phyloP scores from a whole-genome alignment of 2,329 filamentous ascomycete species.

The Plenodomus lindquistii region DNA sequence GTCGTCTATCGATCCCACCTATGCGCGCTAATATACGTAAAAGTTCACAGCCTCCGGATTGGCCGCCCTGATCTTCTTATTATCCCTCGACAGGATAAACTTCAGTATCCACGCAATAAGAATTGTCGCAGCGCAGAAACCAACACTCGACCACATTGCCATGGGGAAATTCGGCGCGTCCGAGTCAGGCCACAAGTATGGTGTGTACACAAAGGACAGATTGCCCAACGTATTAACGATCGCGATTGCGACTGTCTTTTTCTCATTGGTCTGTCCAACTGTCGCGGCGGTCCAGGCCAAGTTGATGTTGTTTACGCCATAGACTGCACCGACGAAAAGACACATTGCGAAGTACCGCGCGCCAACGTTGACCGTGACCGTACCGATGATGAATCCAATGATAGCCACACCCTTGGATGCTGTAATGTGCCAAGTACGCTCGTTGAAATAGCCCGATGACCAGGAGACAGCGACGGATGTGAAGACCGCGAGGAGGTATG shows the following conservation, averaged over 20 bases:
- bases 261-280: slow-evolving; percentile 47
- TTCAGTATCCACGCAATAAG: slow-evolving; percentile 17
- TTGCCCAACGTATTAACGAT: slow-evolving; percentile 49
- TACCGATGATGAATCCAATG: slow-evolving; percentile 35
- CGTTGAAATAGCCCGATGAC: slow-evolving; percentile 31
- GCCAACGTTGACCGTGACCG: slow-evolving; percentile 28
- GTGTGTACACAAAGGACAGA: slow-evolving; percentile 43
- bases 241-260: slow-evolving; percentile 46
- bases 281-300: slow-evolving; percentile 47
- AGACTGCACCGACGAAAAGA: slow-evolving; percentile 37
- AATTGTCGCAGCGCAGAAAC: slow-evolving; percentile 21
- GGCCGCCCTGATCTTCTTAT: slow-evolving; percentile 19
- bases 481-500: slow-evolving; percentile 38
- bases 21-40: slow-evolving; percentile 24
- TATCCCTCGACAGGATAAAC: slow-evolving; percentile 15
- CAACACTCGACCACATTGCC: slow-evolving; percentile 24
- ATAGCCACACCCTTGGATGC: slow-evolving; percentile 30
- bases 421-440: slow-evolving; percentile 41
- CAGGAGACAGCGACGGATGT: slow-evolving; percentile 25
- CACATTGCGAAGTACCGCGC: slow-evolving; percentile 40
- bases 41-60: slow-evolving; percentile 18
- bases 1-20: no score
- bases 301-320: slow-evolving; percentile 39
- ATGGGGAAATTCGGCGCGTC: slow-evolving; percentile 21
- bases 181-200: slow-evolving; percentile 27